Evolutionary conservation across 345 rosid species (phyloP).

Genomic region (Eutrema heterophyllum): DNA sequence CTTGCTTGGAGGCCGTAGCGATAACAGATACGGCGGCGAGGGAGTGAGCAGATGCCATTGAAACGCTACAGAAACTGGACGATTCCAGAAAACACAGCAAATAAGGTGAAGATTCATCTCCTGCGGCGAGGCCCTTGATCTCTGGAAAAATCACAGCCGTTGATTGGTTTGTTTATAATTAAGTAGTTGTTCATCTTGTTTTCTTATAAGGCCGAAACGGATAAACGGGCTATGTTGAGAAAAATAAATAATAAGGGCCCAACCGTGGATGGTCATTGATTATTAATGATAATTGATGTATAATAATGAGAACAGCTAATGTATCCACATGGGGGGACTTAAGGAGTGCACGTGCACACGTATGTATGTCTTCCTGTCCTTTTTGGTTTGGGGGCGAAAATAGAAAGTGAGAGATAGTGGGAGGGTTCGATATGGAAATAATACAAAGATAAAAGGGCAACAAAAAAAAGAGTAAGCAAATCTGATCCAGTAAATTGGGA

Average conservation of each 20-base stretch:
- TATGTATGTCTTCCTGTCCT: conserved; percentile 7
- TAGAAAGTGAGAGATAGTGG: neutral
- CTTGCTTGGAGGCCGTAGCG: conserved; percentile 22
- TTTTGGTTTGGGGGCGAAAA: neutral
- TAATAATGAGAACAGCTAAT: conserved; percentile 13
- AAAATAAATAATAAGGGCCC: neutral
- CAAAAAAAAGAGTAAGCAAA: neutral
- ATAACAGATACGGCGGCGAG: conserved; percentile 52
- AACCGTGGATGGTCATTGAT: neutral
- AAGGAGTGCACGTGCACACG: conserved; percentile 24
- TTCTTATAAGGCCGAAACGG: too few species aligned
- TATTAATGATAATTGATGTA: neutral
- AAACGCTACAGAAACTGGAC: neutral
- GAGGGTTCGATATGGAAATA: neutral
- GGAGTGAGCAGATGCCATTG: conserved; percentile 64
- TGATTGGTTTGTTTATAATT: neutral
- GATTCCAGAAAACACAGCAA: too few species aligned
- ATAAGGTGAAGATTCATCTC: too few species aligned
- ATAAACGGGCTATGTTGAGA: neutral
- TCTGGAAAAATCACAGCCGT: neutral
- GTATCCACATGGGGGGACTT: too few species aligned
- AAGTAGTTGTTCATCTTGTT: too few species aligned
- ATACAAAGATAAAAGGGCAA: neutral
- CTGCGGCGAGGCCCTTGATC: neutral
- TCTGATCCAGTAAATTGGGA: conserved; percentile 5